phyloP scores from a whole-genome alignment of 768 basidiomycete genomes.

The Filobasidium floriforme region DNA sequence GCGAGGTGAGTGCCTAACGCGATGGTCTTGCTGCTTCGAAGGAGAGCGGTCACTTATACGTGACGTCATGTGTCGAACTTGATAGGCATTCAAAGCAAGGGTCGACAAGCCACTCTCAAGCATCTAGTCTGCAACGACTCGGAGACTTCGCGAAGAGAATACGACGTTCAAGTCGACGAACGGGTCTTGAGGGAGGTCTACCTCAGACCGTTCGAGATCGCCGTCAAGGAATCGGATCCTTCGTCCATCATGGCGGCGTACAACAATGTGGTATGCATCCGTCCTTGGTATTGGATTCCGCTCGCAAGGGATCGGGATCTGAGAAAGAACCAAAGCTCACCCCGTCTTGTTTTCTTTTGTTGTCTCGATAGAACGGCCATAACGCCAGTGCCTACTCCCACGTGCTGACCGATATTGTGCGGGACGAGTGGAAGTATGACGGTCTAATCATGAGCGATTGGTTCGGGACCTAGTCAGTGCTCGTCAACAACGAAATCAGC shows the following conservation, averaged over 20 bases:
- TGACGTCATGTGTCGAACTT: constrained; percentile 63
- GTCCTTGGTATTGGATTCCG: neutral
- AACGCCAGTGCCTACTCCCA: constrained; percentile 14
- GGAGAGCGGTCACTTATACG: too few relatives aligned
- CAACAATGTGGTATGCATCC: constrained; percentile 18
- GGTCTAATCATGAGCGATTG: constrained; percentile 76
- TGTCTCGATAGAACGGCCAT: constrained; percentile 7
- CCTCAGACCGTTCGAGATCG: constrained; percentile 60
- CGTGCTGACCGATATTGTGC: constrained; percentile 13
- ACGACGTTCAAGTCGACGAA: constrained; percentile 44
- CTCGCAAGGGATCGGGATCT: too few relatives aligned
- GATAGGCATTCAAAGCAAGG: constrained; percentile 67
- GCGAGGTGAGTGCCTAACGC: constrained; percentile 8
- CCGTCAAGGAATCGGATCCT: constrained; percentile 47
- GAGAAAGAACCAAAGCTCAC: too few relatives aligned
- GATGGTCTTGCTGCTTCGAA: too few relatives aligned
- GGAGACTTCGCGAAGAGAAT: constrained; percentile 54
- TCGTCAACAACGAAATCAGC: constrained; percentile 19
- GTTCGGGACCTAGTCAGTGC: constrained; percentile 57
- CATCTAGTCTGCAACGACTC: constrained; percentile 79
- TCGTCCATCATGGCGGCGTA: constrained; percentile 16
- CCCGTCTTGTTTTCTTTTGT: neutral
- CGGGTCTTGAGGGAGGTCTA: constrained; percentile 57
- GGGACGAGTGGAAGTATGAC: constrained; percentile 62
- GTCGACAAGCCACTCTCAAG: constrained; percentile 69